phyloP scores from a whole-genome alignment of 2,329 filamentous ascomycete genomes.

The Pseudogymnoascus sp. region DNA sequence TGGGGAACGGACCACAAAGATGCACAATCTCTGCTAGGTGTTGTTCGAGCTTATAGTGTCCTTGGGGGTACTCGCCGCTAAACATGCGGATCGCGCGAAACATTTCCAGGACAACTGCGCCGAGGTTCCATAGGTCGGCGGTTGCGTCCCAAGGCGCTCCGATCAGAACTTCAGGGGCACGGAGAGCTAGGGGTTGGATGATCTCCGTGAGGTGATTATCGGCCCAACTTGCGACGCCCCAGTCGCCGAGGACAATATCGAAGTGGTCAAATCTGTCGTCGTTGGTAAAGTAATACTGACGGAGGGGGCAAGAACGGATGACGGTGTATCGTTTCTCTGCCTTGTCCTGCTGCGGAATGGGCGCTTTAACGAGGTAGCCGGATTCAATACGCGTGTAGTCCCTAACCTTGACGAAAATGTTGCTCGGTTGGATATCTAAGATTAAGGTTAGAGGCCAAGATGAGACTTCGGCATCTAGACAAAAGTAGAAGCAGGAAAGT shows the following conservation, averaged over 20 bases:
- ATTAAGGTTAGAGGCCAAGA: too few relatives aligned
- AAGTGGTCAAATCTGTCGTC: slow-evolving; percentile 12
- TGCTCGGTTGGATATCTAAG: too few relatives aligned
- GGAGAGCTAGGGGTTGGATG: slow-evolving; percentile 22
- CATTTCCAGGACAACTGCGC: slow-evolving; percentile 18
- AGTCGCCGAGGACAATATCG: slow-evolving; percentile 21
- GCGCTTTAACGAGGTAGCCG: too few relatives aligned
- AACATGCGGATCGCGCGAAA: slow-evolving; percentile 17
- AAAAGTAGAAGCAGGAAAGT: too few relatives aligned
- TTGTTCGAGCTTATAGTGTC: slow-evolving; percentile 12
- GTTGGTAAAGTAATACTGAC: neutral
- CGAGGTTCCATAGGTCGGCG: slow-evolving; percentile 22
- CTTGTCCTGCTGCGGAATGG: too few relatives aligned
- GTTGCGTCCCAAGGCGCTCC: slow-evolving; percentile 19
- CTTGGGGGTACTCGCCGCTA: slow-evolving; percentile 13
- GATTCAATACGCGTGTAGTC: too few relatives aligned
- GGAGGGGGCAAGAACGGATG: too few relatives aligned
- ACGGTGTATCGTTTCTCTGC: too few relatives aligned
- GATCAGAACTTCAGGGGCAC: slow-evolving; percentile 22
- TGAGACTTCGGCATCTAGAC: too few relatives aligned
- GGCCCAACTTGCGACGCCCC: slow-evolving; percentile 20
- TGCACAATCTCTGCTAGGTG: slow-evolving; percentile 19
- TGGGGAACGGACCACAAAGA: slow-evolving; percentile 17
- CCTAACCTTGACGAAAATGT: too few relatives aligned
- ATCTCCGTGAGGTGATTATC: slow-evolving; percentile 18